Percentiles rank a stretch among this genome's conserved stretches.
Evolutionary conservation across 371 early-diverging fungal genomes (phyloP).

Genomic region (Mucor saturninus): DNA sequence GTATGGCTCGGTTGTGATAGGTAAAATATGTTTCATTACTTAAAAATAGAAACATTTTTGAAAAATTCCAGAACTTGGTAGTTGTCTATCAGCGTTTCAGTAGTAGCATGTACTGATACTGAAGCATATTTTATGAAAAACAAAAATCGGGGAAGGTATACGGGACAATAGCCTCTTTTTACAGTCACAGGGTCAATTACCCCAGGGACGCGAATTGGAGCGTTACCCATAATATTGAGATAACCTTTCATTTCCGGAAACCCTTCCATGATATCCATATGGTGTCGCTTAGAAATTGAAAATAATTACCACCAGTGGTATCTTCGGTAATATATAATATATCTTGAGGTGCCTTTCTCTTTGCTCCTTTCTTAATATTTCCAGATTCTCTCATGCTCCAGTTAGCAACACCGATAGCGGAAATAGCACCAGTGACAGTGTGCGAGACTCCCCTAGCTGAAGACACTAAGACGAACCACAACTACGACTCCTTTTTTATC

Average conservation of each 20-base stretch:
- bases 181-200: slow-evolving; percentile 13
- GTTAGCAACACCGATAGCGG: slow-evolving; percentile 11
- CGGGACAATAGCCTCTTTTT: slow-evolving; percentile 8
- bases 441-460: slow-evolving; percentile 13
- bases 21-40: too few species aligned
- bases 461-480: slow-evolving; percentile 6
- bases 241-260: slow-evolving; percentile 2
- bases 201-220: not conserved
- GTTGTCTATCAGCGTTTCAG: too few species aligned
- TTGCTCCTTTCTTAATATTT: slow-evolving; percentile 12
- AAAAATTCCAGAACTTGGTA: too few species aligned
- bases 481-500: slow-evolving; percentile 6
- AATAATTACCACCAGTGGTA: slow-evolving; percentile 16
- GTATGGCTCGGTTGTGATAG: too few species aligned
- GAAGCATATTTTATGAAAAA: too few species aligned
- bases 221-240: slow-evolving; percentile 3
- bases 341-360: slow-evolving; percentile 13
- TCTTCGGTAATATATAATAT: slow-evolving; percentile 17
- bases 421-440: slow-evolving; percentile 17
- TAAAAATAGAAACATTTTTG: too few species aligned
- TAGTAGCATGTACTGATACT: too few species aligned
- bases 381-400: slow-evolving; percentile 10
- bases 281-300: slow-evolving; percentile 9
- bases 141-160: slow-evolving; percentile 7
- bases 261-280: slow-evolving; percentile 9